Conservation (phyloP, 208 protist species). For the Leishmania turanica region DNA sequence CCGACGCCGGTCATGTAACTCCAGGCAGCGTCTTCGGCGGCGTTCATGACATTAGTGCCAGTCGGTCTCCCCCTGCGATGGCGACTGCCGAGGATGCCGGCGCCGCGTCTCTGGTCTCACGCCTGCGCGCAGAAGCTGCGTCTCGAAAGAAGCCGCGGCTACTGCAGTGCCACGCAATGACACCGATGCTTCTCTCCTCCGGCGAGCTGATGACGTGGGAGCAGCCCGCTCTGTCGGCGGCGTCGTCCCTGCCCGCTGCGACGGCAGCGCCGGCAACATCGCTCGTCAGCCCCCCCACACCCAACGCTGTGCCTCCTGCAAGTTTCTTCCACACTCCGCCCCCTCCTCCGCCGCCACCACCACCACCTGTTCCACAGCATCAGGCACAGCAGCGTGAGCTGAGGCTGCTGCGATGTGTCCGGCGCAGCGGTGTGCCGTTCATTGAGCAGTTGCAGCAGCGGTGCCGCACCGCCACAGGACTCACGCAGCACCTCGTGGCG, state of each 20-base stretch:
- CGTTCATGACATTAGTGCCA: constrained; percentile 4
- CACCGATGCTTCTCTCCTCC: constrained; percentile 20
- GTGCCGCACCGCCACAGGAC: constrained; percentile 10
- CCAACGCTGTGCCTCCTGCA: not conserved
- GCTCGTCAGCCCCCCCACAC: not conserved
- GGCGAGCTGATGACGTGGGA: constrained; percentile 8
- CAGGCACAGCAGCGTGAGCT: not conserved
- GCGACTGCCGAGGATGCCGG: not conserved
- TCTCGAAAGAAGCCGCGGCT: not conserved
- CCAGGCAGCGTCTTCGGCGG: constrained; percentile 1
- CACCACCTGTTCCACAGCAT: not conserved
- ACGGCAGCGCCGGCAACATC: not conserved
- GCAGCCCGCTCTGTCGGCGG: not conserved
- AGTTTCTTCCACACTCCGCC: not conserved
- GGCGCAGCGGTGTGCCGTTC: constrained; percentile 4
- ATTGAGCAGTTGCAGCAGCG: constrained; percentile 23
- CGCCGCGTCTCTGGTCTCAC: not conserved
- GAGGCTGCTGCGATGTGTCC: constrained; percentile 1
- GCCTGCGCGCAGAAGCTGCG: constrained; percentile 11
- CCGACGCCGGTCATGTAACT: not conserved
- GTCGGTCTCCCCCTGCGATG: not conserved
- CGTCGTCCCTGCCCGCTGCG: not conserved
- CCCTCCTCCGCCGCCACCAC: not conserved
- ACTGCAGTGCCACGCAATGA: constrained; percentile 12
- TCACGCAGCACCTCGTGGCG: constrained; percentile 4